Conservation (phyloP, 2,329 filamentous ascomycete species). For the Lasiodiplodia hormozganensis region DNA sequence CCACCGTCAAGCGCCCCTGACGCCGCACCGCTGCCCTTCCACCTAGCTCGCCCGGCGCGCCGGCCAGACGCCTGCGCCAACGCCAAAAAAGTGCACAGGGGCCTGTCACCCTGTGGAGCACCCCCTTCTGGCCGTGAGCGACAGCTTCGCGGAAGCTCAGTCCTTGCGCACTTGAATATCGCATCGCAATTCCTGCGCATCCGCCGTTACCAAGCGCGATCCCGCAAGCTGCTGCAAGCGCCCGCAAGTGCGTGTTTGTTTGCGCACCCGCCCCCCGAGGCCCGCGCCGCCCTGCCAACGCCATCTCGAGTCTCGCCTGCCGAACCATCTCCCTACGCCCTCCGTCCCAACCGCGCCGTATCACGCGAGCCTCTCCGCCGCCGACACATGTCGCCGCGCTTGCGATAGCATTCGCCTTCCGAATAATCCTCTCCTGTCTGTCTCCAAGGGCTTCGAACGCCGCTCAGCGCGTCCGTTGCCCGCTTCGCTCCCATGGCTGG, state of each 20-base stretch:
- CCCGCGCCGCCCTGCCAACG: not conserved
- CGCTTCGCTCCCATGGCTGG: slow-evolving; percentile 40
- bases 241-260: slow-evolving; percentile 15
- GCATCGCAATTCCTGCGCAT: slow-evolving; percentile 3
- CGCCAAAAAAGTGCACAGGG: slow-evolving; percentile 25
- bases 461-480: slow-evolving; percentile 13
- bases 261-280: not conserved
- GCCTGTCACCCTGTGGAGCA: slow-evolving; percentile 1
- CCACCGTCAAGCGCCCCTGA: slow-evolving; percentile 11
- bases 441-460: slow-evolving; percentile 5
- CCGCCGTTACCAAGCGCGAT: slow-evolving; percentile 15
- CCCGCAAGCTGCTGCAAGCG: slow-evolving; percentile 6
- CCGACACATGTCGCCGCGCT: slow-evolving; percentile 20
- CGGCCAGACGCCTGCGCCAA: slow-evolving; percentile 14
- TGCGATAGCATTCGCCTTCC: slow-evolving; percentile 6
- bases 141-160: slow-evolving; percentile 15
- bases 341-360: not conserved
- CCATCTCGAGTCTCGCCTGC: slow-evolving; percentile 19
- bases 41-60: slow-evolving; percentile 16
- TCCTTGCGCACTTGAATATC: slow-evolving; percentile 10
- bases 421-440: not conserved
- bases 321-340: slow-evolving; percentile 2
- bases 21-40: slow-evolving; percentile 23
- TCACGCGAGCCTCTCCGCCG: slow-evolving; percentile 11
- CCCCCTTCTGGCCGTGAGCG: slow-evolving; percentile 6